Base-by-base conservation (phyloP, 2,329 filamentous ascomycete genomes). In the Cladorrhinum sp. region DNA sequence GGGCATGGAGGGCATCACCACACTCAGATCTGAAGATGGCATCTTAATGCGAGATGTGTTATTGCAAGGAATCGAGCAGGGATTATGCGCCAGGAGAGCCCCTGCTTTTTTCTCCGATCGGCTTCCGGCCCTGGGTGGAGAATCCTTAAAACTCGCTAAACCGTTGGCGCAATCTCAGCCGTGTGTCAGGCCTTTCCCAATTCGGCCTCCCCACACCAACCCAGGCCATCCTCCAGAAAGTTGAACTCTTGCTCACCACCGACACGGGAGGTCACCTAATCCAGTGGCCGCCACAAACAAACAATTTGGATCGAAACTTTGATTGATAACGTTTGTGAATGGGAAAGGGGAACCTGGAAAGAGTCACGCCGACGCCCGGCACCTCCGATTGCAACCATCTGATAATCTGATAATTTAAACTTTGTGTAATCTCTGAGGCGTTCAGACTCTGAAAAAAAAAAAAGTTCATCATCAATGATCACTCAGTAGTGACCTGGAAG, bases 71-170 rank as follows among this genome's bases (percentile, higher is more conserved):
- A 48, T 39, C 8, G n/a, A 14, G 20, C 54, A 57, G 54, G 39
- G 54, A 20, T 48, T 57, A 51, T 62, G 62, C 57, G 57, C 61
- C 60, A 62, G 57, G 49, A 51, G 49, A 8, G 51, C 64, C 67
- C 68, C 62, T 69, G 64, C 64, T 60, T 33, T 62, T 67, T 67
- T 69, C 60, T 70, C 68, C 64, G 69, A 69, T 68, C 66, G 65
- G 65, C 54, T 69, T 72, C 69, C 69, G 70, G 67, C 59, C 66
- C 64, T 66, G 68, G 68, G 65, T 62, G 63, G 56, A 56, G 57
- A 58, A 66, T 73, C 77, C 78, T 79, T 82, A 79, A 84, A 84
- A 84, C 81, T 76, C 77, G 76, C 79, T 79, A 80, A 75, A 68
- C 70, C 68, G 72, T 72, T 75, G 75, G 74, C 69, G 73, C 74